These are phyloP conservation scores for Petunia axillaris DNA, from an alignment of 257 asterid species.

Conservation along the genomic window DNA sequence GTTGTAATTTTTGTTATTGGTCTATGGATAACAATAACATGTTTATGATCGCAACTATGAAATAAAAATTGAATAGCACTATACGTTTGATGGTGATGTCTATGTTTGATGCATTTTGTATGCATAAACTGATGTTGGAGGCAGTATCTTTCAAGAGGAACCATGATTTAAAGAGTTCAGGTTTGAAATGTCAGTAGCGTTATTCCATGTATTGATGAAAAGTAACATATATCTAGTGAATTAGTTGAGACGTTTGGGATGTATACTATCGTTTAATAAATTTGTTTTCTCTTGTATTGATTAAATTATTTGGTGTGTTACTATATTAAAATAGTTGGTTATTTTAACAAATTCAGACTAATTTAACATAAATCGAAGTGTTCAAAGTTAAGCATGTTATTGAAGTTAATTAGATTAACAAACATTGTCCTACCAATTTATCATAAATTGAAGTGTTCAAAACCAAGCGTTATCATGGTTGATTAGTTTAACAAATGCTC, in stretches of 20 bases:
- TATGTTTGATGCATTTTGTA: background rate
- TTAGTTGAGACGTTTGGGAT: no score
- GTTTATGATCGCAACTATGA: background rate
- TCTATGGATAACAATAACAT: background rate
- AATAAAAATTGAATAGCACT: background rate
- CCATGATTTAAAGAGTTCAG: background rate
- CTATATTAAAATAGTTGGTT: background rate
- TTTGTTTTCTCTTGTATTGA: background rate
- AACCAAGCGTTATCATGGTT: no score
- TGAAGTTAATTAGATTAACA: no score
- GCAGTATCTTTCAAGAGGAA: background rate
- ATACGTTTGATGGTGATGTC: constrained; percentile 6
- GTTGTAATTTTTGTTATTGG: background rate
- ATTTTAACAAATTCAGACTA: background rate
- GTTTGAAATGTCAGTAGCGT: no score
- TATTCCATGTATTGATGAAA: no score
- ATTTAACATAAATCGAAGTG: no score
- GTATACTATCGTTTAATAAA: no score
- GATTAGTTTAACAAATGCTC: no score
- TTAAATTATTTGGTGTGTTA: background rate
- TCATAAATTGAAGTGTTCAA: no score
- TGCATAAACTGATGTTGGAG: background rate
- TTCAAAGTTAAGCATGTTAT: no score
- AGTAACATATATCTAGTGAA: no score
- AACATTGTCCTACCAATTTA: no score